Percentiles rank a stretch among this genome's conserved stretches.
Conservation (phyloP, 805 yeast species). For the Metschnikowia matae region DNA sequence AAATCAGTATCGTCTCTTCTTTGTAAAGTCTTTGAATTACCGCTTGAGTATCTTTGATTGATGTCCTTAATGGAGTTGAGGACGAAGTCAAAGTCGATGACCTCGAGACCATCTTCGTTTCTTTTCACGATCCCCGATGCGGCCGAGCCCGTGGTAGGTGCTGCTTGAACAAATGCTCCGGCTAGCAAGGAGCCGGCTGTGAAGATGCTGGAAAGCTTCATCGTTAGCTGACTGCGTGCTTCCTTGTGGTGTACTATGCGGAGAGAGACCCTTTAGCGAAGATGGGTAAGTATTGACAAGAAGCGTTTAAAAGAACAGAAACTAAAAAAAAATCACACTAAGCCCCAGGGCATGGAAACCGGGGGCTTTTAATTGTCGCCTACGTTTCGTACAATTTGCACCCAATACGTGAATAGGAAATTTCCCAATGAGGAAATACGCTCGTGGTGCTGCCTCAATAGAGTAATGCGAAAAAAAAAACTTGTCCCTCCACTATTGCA, state of each 20-base stretch:
- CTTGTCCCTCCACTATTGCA: not conserved
- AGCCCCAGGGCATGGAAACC: slow-evolving; percentile 6
- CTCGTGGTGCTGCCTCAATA: slow-evolving; percentile 5
- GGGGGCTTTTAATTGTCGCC: slow-evolving; percentile 6
- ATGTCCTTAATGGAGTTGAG: slow-evolving; percentile 10
- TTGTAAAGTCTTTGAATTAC: slow-evolving; percentile 9
- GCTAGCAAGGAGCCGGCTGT: slow-evolving; percentile 17
- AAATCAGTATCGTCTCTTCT: slow-evolving; percentile 17
- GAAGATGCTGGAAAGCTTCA: slow-evolving; percentile 20
- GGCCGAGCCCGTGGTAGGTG: slow-evolving; percentile 17
- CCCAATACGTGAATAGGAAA: slow-evolving; percentile 12
- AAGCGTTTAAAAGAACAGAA: not conserved
- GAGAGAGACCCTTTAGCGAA: not conserved
- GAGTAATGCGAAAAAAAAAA: slow-evolving; percentile 5
- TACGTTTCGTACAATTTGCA: slow-evolving; percentile 6
- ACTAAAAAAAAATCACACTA: not conserved
- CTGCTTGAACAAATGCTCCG: slow-evolving; percentile 21
- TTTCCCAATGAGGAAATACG: slow-evolving; percentile 13
- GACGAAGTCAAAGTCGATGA: slow-evolving; percentile 17
- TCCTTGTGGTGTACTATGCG: slow-evolving; percentile 1
- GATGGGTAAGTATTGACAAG: not conserved
- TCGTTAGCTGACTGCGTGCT: slow-evolving; percentile 5
- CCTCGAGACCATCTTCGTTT: slow-evolving; percentile 10
- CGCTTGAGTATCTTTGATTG: slow-evolving; percentile 10
- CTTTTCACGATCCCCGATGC: slow-evolving; percentile 13